Evolutionary conservation across 345 rosid species (phyloP), one percentile per base, ranked within the genome.

Genomic region (Citrus sp.): DNA sequence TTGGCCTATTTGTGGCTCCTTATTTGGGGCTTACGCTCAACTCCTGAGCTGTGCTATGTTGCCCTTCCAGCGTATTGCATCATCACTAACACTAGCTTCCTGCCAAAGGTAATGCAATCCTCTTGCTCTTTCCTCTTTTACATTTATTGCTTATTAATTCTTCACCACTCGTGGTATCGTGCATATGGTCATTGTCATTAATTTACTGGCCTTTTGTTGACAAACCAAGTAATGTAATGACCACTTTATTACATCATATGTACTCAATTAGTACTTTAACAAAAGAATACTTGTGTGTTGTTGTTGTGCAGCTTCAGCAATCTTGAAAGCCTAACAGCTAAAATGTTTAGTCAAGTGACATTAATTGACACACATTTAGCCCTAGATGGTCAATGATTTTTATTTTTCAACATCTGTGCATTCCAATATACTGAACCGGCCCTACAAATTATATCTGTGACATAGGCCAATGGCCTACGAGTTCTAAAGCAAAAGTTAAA

Each of bases 1-100:
- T 67, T 89, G 80, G 84, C 79, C 19, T 93, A 93, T 84, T 0
- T 89, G 1, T 81, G 61, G 77, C 0, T 85, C 65, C 67, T 72
- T 12, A 6, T 2, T 0, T 90, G 93, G 94, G 89, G 71, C 25
- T 3, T 86, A 16, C 70, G 86, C 32, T 84, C 95, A 2, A 77
- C 91, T 27, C 92, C 93, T 25, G 93, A 92, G 88, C 84, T 90
- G 6, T 78, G 86, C 54, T 94, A 88, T 24, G 82, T 87, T 16
- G 32, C 78, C 10, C 73, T 93, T 74, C 92, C 97, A 16, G 88
- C 95, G 38, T 91, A 88, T 70, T 88, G 90, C 37, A 78, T 90
- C 87, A 83, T 93, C 82, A 74, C 86, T 79, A 71, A 86, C 78
- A 78, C 91, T 4, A 66, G 78, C 75, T 94, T 94, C 77, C 79